Base-by-base conservation (phyloP, 345 rosid species). In the Eucalyptus decipiens region DNA sequence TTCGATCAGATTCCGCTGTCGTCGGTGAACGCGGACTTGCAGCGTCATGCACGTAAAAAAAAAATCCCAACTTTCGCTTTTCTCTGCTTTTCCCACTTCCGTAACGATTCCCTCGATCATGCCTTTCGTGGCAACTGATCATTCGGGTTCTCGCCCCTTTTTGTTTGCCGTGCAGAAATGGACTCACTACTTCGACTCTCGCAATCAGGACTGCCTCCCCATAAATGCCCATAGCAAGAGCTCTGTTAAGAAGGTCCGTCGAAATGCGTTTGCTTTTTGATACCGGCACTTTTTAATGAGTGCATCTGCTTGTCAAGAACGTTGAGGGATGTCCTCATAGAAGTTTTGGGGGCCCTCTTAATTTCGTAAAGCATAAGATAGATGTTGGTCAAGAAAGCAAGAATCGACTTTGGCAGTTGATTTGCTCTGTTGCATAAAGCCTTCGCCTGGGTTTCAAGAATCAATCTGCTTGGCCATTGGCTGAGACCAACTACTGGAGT, bases 161-260 rank as follows among this genome's bases (percentile, higher is more conserved):
- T 28, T 50, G 37, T 86, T 67, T 86, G 24, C 43, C 86, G 90
- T 91, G 91, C 90, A 97, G 99, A 97, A 97, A 95, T 97, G 99
- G 98, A 90, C 94, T 28, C 92, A 83, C 88, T 93, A 95, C 93
- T 97, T 95, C 89, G 97, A 96, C 47, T 95, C 98, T 7, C 89
- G 87, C 90, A 50, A 47, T 47, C 48, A 47, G 48, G 48, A 47
- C 48, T 94, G 95, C 86, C 90, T 97, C 28, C 93, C 96, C 15
- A 95, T 97, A 85, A 96, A 93, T 89, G 96, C 99, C 4, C 98
- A 97, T 91, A 95, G 98, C 91, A 94, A 92, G 92, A 94, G 96
- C 90, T 97, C 98, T 88, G 99, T 97, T 69, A 90, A 93, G 93
- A 97, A 95, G 98, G 99, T 97, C 88, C 80, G 96, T 90, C 88